A percentile compares a stretch with the other conserved stretches of the same genome.
phyloP scores from a whole-genome alignment of 2,329 filamentous ascomycete genomes.

The Epichloe sylvatica region DNA sequence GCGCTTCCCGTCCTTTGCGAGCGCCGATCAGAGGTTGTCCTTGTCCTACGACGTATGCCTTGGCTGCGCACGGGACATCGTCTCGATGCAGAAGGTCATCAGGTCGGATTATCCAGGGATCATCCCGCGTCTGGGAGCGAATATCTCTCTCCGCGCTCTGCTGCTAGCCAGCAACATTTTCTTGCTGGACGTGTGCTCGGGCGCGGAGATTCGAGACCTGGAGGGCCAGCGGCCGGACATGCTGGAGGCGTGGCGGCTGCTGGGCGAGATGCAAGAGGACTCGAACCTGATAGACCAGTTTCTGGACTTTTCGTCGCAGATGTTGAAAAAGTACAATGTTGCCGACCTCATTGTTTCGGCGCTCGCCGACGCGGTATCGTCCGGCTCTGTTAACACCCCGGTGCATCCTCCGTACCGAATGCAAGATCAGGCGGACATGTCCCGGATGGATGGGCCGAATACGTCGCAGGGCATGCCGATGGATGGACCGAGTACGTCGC shows the following conservation, averaged over 20 bases:
- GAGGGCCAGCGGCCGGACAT: conserved; percentile 1
- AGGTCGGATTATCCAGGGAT: conserved; percentile 1
- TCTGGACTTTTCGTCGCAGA: conserved; percentile 2
- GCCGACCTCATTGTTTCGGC: not conserved
- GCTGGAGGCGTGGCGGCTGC: conserved; percentile 1
- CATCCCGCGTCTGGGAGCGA: not conserved
- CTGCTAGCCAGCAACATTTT: conserved; percentile 2
- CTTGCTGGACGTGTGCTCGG: conserved; percentile 3
- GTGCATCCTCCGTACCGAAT: too few relatives aligned
- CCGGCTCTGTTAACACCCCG: not conserved
- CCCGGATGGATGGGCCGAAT: too few relatives aligned
- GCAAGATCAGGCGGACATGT: too few relatives aligned
- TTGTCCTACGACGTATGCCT: conserved; percentile 1
- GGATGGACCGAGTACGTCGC: too few relatives aligned
- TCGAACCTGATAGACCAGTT: conserved; percentile 4
- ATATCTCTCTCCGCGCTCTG: not conserved
- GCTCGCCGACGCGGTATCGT: not conserved
- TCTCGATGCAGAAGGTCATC: conserved; percentile 1
- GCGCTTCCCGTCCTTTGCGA: conserved; percentile 1
- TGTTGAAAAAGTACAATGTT: conserved; percentile 3
- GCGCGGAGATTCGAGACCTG: not conserved
- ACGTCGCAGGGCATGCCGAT: too few relatives aligned
- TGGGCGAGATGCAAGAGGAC: conserved; percentile 1
- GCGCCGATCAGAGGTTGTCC: not conserved
- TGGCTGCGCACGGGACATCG: conserved; percentile 1